phyloP scores from a whole-genome alignment of 2,329 filamentous ascomycete species.

The Venturia nashicola region DNA sequence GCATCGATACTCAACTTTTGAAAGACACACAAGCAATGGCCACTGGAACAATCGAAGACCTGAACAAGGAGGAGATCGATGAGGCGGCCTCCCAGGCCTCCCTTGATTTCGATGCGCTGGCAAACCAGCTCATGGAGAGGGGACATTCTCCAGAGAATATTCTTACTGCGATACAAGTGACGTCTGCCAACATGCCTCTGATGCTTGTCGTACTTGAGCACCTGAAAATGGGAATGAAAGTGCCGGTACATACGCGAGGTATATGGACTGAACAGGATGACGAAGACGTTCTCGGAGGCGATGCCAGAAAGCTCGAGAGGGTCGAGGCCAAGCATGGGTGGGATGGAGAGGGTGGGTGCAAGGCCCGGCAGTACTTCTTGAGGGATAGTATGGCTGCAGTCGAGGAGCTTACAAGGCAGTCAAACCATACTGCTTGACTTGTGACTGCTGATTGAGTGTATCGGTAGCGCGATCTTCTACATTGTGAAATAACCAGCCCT shows the following conservation, averaged over 20 bases:
- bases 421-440: neutral
- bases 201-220: conserved; percentile 21
- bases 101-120: neutral
- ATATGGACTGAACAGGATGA: conserved; percentile 38
- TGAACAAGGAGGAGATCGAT: neutral
- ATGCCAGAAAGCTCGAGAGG: conserved; percentile 22
- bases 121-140: conserved; percentile 9
- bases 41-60: neutral
- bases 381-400: neutral
- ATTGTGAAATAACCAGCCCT: neutral
- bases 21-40: neutral
- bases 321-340: conserved; percentile 33
- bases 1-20: neutral
- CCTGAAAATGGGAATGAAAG: conserved; percentile 19
- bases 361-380: neutral
- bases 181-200: conserved; percentile 25
- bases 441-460: neutral
- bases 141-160: conserved; percentile 23
- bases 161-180: conserved; percentile 16
- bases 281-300: conserved; percentile 20
- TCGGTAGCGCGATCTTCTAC: neutral
- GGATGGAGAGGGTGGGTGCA: conserved; percentile 12
- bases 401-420: neutral
- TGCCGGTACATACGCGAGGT: conserved; percentile 29
- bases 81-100: neutral